Evolutionary conservation across 306 rosid genomes (phyloP), one percentile per base, ranked within the genome.

Genomic region (Vigna nakashimae): DNA sequence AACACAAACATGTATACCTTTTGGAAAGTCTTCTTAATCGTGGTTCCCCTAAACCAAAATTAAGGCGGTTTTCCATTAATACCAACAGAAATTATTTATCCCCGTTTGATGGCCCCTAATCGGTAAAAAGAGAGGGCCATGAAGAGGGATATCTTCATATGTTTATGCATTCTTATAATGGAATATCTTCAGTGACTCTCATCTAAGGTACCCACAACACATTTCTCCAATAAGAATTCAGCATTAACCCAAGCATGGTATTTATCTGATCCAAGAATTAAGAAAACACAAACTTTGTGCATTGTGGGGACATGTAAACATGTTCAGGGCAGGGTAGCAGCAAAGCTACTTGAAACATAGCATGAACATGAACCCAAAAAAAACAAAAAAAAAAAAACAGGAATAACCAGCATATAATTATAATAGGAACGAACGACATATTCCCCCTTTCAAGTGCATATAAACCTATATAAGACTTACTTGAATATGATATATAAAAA

Each of bases 201-300:
- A 55, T 90, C 95, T 32, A 92, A 82, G 40, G 82, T 83, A 64
- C 98, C 97, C 51, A 94, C 89, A 1, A 90, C 92, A 86, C 98
- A 94, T 83, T 45, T 45, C 50, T 45, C 50, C 50, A 45, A 11
- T 3, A 45, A 12, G 50, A 45, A 45, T 45, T 45, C 50, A 12
- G 50, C 50, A 12, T 45, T 45, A 45, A 45, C 50, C 50, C 50
- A 45, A 75, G 99, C 97, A 76, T 95, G 98, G 83, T 95, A 91
- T 86, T 92, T 92, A 87, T 95, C 98, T 95, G 79, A 70, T 64
- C 40, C 66, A 80, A 30, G 16, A 14, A 52, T 83, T 83, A 77
- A 92, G 51, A 73, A 26, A 71, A 69, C 45, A 73, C 45, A 80
- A 72, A 77, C 58, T 58, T 28, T n/a, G 8, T 51, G 30, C 74